These are phyloP conservation scores for Theileria sp. DNA, from an alignment of 169 alveolate species.

Conservation along the genomic window DNA sequence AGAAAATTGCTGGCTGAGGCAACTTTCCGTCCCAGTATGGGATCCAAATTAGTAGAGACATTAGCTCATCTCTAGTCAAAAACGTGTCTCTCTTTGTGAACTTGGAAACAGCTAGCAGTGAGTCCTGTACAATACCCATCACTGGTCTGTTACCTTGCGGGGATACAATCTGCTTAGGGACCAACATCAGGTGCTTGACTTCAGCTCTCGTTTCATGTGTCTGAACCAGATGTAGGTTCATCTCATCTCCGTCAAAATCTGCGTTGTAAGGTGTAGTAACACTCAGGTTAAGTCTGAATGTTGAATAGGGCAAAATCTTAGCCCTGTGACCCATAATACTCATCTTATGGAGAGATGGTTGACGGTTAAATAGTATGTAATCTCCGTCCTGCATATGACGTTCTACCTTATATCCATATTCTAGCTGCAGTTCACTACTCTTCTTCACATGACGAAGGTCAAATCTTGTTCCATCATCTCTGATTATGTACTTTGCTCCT, in stretches of 20 bases:
- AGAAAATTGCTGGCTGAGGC: constrained; percentile 97
- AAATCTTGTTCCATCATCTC: constrained; percentile 91
- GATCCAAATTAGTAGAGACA: constrained; percentile 93
- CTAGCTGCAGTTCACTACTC: constrained; percentile 87
- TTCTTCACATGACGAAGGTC: constrained; percentile 85
- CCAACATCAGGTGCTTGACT: constrained; percentile 97
- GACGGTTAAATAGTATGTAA: constrained; percentile 97
- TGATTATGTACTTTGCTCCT: constrained; percentile 94
- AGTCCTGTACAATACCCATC: constrained; percentile 99
- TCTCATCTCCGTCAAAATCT: constrained; percentile 99
- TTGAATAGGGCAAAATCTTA: constrained; percentile 96
- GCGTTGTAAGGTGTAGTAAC: constrained; percentile 99
- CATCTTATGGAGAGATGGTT: constrained; percentile 99
- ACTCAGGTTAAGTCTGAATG: constrained; percentile 97
- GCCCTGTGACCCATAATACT: constrained; percentile 99
- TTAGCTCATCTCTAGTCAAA: constrained; percentile 89
- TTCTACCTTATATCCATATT: constrained; percentile 96
- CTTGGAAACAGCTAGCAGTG: constrained; percentile 91
- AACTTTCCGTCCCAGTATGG: constrained; percentile 95
- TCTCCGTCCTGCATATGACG: constrained; percentile 99
- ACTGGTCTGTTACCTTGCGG: constrained; percentile 99
- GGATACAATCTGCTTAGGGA: constrained; percentile 98
- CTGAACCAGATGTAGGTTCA: constrained; percentile 99
- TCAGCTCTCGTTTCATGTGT: constrained; percentile 97
- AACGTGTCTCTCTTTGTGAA: constrained; percentile 96